Evolutionary conservation across 805 yeast genomes (phyloP).

Genomic region (Ogataea nonfermentans): DNA sequence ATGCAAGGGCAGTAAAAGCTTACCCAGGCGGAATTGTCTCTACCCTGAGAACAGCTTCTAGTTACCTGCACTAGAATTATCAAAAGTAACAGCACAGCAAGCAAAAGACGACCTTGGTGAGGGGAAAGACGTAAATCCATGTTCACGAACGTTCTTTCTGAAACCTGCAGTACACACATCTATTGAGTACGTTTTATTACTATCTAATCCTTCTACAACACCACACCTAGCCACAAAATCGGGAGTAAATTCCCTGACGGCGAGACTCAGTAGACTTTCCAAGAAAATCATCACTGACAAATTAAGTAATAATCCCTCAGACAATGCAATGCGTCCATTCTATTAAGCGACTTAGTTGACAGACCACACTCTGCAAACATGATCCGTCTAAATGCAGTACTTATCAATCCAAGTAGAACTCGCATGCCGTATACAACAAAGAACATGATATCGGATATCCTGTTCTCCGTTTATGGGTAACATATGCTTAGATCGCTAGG

Average conservation of each 20-base stretch:
- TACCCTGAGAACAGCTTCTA: conserved; percentile 33
- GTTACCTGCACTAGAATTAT: conserved; percentile 62
- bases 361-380: too few relatives aligned
- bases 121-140: conserved; percentile 78
- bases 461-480: conserved; percentile 5
- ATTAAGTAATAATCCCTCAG: conserved; percentile 22
- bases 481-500: conserved; percentile 3
- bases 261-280: conserved; percentile 78
- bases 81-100: conserved; percentile 38
- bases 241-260: too few relatives aligned
- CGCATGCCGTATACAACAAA: neutral
- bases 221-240: conserved; percentile 83
- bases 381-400: too few relatives aligned
- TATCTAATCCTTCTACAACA: conserved; percentile 36
- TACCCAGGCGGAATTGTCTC: conserved; percentile 6
- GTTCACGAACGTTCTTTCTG: conserved; percentile 37
- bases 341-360: too few relatives aligned
- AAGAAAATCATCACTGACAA: conserved; percentile 55
- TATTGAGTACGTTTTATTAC: conserved; percentile 31
- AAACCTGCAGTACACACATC: conserved; percentile 35
- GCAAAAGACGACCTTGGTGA: conserved; percentile 75
- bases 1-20: conserved; percentile 37
- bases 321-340: too few relatives aligned
- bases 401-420: too few relatives aligned
- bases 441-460: conserved; percentile 2